Conservation (phyloP, 2,329 filamentous ascomycete species). For the Elsinoe fawcettii region DNA sequence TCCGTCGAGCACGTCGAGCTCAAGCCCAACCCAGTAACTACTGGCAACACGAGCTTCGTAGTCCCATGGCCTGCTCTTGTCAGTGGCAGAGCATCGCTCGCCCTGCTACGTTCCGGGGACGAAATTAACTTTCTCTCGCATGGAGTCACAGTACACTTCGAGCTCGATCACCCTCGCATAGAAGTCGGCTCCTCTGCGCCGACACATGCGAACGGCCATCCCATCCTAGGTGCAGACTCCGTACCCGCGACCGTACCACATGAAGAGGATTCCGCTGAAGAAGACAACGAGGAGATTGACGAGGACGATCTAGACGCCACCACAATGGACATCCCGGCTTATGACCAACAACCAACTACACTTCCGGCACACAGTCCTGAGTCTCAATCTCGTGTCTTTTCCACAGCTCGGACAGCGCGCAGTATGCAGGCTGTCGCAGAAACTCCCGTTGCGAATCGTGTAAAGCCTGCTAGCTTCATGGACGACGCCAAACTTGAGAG, state of each 20-base stretch:
- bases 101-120: neutral
- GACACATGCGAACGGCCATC: neutral
- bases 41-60: neutral
- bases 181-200: slow-evolving; percentile 5
- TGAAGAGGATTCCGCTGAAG: neutral
- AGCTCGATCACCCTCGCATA: neutral
- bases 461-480: neutral
- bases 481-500: neutral
- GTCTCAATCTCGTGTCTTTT: neutral
- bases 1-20: neutral
- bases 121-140: neutral
- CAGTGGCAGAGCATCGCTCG: neutral
- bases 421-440: neutral
- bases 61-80: neutral
- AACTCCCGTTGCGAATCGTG: neutral
- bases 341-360: neutral
- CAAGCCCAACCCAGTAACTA: neutral
- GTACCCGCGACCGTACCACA: neutral
- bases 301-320: neutral
- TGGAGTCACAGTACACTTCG: neutral
- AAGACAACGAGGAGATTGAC: neutral
- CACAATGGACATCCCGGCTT: neutral
- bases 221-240: neutral
- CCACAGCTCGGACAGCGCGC: neutral
- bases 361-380: neutral